Evolutionary conservation across 768 basidiomycete species (phyloP).

Genomic region (Tricholoma hemisulphureum): DNA sequence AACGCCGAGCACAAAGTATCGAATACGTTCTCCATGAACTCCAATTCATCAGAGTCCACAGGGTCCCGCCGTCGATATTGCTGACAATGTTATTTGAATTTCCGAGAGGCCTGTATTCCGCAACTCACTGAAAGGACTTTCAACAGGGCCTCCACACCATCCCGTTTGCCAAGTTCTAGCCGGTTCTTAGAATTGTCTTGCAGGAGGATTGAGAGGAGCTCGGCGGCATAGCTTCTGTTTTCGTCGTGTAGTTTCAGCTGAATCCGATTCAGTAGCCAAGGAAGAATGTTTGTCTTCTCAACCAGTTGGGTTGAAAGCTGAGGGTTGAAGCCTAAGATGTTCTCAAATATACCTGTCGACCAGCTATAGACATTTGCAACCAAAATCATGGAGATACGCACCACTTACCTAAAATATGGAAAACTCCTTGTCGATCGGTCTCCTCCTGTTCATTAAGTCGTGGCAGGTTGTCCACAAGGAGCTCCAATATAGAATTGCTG

Average conservation of each 20-base stretch:
- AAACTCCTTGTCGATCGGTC: slow-evolving; percentile 87
- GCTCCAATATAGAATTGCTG: slow-evolving; percentile 79
- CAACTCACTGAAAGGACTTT: slow-evolving; percentile 77
- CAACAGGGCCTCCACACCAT: slow-evolving; percentile 77
- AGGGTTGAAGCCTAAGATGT: slow-evolving; percentile 84
- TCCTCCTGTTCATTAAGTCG: slow-evolving; percentile 92
- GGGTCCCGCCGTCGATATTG: slow-evolving; percentile 89
- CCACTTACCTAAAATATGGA: slow-evolving; percentile 78
- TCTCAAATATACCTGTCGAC: slow-evolving; percentile 82
- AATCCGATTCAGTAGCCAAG: slow-evolving; percentile 79
- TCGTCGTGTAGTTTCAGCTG: slow-evolving; percentile 75
- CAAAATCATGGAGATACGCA: neutral
- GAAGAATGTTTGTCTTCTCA: slow-evolving; percentile 68
- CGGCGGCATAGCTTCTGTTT: slow-evolving; percentile 91
- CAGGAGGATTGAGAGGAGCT: slow-evolving; percentile 87
- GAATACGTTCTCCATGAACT: slow-evolving; percentile 98
- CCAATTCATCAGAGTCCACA: slow-evolving; percentile 81
- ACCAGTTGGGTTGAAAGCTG: slow-evolving; percentile 68
- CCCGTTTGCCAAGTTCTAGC: slow-evolving; percentile 61
- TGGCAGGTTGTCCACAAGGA: slow-evolving; percentile 84
- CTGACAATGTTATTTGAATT: slow-evolving; percentile 37
- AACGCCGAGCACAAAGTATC: slow-evolving; percentile 86
- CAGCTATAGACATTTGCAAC: neutral
- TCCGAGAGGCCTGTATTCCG: slow-evolving; percentile 9
- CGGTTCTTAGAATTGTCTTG: slow-evolving; percentile 73